Base-by-base conservation (phyloP, 345 rosid genomes). In the Brassica carinata region DNA sequence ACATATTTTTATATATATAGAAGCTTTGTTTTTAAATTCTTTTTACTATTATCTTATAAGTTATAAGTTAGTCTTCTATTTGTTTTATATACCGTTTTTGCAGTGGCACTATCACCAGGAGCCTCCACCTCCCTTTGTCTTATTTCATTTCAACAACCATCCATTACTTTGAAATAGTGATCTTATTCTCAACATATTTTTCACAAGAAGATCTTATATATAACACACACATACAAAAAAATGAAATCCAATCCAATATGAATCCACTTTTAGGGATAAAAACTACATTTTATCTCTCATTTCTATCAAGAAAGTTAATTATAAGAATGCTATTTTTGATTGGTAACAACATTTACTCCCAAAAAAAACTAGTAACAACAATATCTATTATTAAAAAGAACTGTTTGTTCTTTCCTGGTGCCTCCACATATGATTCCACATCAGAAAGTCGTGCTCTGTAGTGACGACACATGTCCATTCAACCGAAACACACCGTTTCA, bases 41-140 rank as follows among this genome's bases (percentile, higher is more conserved):
- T 23, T 23, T 23, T 15, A 5, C 18, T 15, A 38, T 38, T 15
- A 5, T 58, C 18, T 19, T 6, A 4, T 6, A 40, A 59, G 7
- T 19, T 6, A 4, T 6, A 40, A 59, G 7, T 9, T n/a, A 19
- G 18, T 82, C 84, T 84, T 82, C 77, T 64, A 3, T 11, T 43
- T 62, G 14, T 14, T 51, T 27, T 69, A 29, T n/a, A 69, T 26
- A 74, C 73, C 8, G 80, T 78, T 73, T 76, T 80, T 69, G 76
- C 82, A 79, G 78, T 87, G 77, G 84, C 95, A 89, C 87, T 88
- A 91, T 55, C 83, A 89, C 76, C 87, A 88, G 84, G 72, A 85
- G 81, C 68, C 86, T 80, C 96, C 93, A 91, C 91, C 86, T 85
- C 55, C 68, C 53, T 80, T 84, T 88, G 91, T 88, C 91, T 79